These are phyloP conservation scores for Kazachstania africana DNA, from an alignment of 805 yeast genomes.

Conservation along the genomic window DNA sequence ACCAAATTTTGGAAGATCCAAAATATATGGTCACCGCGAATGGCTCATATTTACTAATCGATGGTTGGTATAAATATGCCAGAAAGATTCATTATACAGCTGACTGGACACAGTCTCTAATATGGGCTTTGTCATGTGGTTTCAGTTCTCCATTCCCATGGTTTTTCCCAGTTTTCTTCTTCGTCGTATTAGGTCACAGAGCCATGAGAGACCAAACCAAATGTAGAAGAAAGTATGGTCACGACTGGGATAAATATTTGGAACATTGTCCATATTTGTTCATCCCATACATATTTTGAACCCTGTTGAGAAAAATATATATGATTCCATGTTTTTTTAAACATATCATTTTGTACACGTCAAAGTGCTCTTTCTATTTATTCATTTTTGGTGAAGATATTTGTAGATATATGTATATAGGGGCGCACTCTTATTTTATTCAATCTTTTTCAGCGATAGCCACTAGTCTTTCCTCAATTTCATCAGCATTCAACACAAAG, in stretches of 20 bases:
- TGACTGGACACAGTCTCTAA: conserved; percentile 73
- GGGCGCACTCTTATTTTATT: too few species aligned
- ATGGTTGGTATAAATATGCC: conserved; percentile 91
- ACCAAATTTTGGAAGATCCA: conserved; percentile 73
- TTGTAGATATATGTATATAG: background rate
- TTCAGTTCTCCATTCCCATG: conserved; percentile 82
- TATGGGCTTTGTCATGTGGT: conserved; percentile 92
- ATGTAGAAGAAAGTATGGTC: conserved; percentile 81
- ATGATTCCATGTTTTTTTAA: background rate
- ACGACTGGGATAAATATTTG: conserved; percentile 81
- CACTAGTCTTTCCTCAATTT: conserved; percentile 87
- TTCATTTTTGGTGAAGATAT: background rate
- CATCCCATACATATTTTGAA: conserved; percentile 72
- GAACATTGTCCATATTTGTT: conserved; percentile 84
- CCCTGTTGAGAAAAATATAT: background rate
- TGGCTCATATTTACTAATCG: conserved; percentile 76
- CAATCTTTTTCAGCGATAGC: conserved; percentile 95
- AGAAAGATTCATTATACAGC: conserved; percentile 94
- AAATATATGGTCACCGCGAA: conserved; percentile 71
- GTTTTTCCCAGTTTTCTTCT: conserved; percentile 90
- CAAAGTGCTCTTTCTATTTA: background rate
- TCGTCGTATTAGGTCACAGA: conserved; percentile 78
- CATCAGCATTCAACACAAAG: conserved; percentile 63
- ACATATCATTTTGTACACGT: background rate
- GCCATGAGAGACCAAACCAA: conserved; percentile 78